phyloP scores from a whole-genome alignment of 176 grass and related monocot species.

The Oryza punctata region DNA sequence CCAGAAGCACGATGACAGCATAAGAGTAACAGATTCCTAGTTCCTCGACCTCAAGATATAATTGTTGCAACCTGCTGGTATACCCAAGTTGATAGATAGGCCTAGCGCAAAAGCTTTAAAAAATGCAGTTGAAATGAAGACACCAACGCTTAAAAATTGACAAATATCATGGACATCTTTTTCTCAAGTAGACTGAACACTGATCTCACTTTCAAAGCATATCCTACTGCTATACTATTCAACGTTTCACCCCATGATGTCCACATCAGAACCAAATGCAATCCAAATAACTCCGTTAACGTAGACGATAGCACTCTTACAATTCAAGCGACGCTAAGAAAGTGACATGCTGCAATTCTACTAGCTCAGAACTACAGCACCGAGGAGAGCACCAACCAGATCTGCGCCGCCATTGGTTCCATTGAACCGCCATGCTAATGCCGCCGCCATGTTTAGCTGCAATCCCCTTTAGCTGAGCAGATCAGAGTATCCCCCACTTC shows the following conservation, averaged over 20 bases:
- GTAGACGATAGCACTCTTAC: conserved; percentile 5
- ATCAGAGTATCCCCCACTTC: conserved; percentile 28
- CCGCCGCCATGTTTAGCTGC: conserved; percentile 63
- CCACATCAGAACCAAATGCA: neutral
- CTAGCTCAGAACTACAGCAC: conserved; percentile 32
- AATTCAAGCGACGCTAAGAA: conserved; percentile 16
- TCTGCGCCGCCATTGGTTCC: conserved; percentile 75
- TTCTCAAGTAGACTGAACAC: conserved; percentile 2
- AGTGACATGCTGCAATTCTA: conserved; percentile 15
- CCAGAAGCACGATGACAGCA: neutral
- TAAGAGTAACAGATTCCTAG: neutral
- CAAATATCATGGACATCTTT: neutral
- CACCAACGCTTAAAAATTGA: neutral
- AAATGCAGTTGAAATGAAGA: conserved; percentile 7
- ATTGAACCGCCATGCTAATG: conserved; percentile 85
- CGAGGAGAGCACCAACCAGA: conserved; percentile 64
- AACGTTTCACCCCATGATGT: conserved; percentile 25
- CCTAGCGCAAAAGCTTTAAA: neutral
- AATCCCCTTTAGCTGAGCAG: conserved; percentile 26
- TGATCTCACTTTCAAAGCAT: conserved; percentile 27
- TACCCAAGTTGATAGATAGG: neutral
- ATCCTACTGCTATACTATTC: conserved; percentile 16
- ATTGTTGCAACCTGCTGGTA: neutral
- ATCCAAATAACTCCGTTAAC: neutral
- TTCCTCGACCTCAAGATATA: neutral